Base-by-base conservation (phyloP, 305 asterid species). In the Andrographis paniculata region DNA sequence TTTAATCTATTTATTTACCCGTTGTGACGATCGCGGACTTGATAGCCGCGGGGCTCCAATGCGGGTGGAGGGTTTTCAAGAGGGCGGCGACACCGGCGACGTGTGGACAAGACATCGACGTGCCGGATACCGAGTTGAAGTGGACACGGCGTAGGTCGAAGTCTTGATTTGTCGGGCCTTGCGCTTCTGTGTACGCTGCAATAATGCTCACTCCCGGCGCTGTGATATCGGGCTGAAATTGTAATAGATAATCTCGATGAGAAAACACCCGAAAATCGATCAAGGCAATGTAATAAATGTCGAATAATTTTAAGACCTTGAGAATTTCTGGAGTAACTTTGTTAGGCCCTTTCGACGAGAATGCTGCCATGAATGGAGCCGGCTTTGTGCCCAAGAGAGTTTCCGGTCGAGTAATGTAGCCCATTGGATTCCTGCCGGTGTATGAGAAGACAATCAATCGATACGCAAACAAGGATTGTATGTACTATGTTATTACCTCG, bases 61-160 rank as follows among this genome's bases (percentile, higher is more conserved):
- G 53, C 11, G 97, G 97, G 61, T 84, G 74, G 43, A 82, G 77
- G 45, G 87, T 58, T 76, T 82, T 85, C 59, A 88, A 62, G 37
- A 85, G 87, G 58, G 95, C 95, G 12, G 66, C 95, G 8, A 88
- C 51, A 2, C 97, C 97, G 24, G 95, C 61, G 17, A 88, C 55
- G 56, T 82, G 94, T 56, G 97, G 97, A 60, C 97, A 88, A 0
- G 95, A 79, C 97, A 88, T 88, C 27, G 97, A 88, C 43, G 97
- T 88, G 13, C 97, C 97, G 0, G 95, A 84, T 4, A 71, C 72
- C 1, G 78, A 64, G 33, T 79, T 84, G 64, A 71, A 88, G 43
- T 31, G 49, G 33, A 71, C 68, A 0, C 81, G 75, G 0, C 94
- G 72, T 5, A 65, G 55, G 60, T 85, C 97, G 48, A 65, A 77